These are phyloP conservation scores for Pulveroboletus ravenelii DNA, from an alignment of 768 basidiomycete genomes.

Conservation along the genomic window DNA sequence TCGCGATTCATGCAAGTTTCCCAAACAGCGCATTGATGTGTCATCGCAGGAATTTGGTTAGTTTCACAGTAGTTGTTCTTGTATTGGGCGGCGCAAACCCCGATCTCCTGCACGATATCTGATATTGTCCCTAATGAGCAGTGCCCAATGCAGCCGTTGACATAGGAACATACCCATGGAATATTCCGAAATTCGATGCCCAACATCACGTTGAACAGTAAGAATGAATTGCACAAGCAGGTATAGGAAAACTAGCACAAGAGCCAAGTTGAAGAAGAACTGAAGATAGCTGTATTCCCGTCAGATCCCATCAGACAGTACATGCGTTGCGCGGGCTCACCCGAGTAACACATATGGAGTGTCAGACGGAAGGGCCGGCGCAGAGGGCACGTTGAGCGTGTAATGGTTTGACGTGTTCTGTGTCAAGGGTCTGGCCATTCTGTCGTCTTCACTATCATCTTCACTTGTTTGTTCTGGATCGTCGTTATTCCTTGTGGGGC, in stretches of 20 bases:
- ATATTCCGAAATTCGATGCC: slow-evolving; percentile 80
- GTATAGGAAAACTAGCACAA: slow-evolving; percentile 81
- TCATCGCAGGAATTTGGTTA: slow-evolving; percentile 82
- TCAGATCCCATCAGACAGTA: slow-evolving; percentile 17
- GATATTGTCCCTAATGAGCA: slow-evolving; percentile 16
- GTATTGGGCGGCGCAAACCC: slow-evolving; percentile 76
- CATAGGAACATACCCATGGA: slow-evolving; percentile 60
- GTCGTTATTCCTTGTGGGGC: slow-evolving; percentile 19
- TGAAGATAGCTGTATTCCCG: slow-evolving; percentile 68
- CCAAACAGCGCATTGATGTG: slow-evolving; percentile 82
- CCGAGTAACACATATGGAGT: slow-evolving; percentile 81
- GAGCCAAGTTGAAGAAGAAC: slow-evolving; percentile 87
- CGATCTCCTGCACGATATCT: slow-evolving; percentile 93
- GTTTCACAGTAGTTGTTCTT: slow-evolving; percentile 76
- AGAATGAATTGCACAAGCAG: slow-evolving; percentile 81
- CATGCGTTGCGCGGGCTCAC: slow-evolving; percentile 39
- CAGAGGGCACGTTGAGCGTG: slow-evolving; percentile 74
- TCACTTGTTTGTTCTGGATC: slow-evolving; percentile 38
- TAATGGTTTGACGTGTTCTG: slow-evolving; percentile 73
- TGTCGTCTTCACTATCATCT: slow-evolving; percentile 47
- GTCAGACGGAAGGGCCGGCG: slow-evolving; percentile 52
- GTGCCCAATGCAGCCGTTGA: slow-evolving; percentile 12
- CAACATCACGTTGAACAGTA: slow-evolving; percentile 87
- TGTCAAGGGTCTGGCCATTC: slow-evolving; percentile 36
- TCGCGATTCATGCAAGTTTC: slow-evolving; percentile 94